Evolutionary conservation across 495 filamentous ascomycete species (phyloP), one percentile per base, ranked within the genome.

Genomic region (Rhizodiscina lignyota): DNA sequence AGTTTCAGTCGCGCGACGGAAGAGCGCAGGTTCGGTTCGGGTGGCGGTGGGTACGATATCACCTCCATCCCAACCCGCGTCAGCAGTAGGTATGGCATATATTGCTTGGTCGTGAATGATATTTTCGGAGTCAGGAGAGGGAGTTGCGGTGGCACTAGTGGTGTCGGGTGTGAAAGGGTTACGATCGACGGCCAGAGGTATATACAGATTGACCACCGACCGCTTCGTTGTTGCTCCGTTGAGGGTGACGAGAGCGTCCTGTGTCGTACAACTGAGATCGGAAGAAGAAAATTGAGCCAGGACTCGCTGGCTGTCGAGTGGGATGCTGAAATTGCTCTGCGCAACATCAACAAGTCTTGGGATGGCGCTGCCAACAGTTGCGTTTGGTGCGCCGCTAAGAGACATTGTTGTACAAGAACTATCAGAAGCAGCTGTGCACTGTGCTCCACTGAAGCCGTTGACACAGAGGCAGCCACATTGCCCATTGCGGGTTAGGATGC

Each of bases 161-260:
- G n/a, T n/a, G n/a, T n/a, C n/a, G n/a, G n/a, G n/a, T n/a, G n/a
- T n/a, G n/a, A n/a, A n/a, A 12, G 37, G 37, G 33, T 39, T 1
- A 37, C 36, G 10, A n/a, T n/a, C n/a, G n/a, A n/a, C n/a, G n/a
- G n/a, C n/a, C n/a, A n/a, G n/a, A 46, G 18, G 37, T 5, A 41
- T 18, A 18, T 37, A n/a, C 20, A 18, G 18, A 32, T 30, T 21
- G 30, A n/a, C n/a, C n/a, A n/a, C n/a, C n/a, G n/a, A n/a, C 24
- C 16, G 13, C 35, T 59, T 59, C 27, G 56, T 53, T 26, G 40
- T 58, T 21, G 54, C 45, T 19, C 74, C 71, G 36, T 74, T 67
- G 46, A 97, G 91, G 0, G 81, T 77, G 5, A 96, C 75, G 16
- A 97, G 68, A 0, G 80, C 73, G 41, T 94, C 94, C 55, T 94